phyloP scores from a whole-genome alignment of 176 grass and related monocot genomes.

The sorghum (Sorghum bicolor) region DNA sequence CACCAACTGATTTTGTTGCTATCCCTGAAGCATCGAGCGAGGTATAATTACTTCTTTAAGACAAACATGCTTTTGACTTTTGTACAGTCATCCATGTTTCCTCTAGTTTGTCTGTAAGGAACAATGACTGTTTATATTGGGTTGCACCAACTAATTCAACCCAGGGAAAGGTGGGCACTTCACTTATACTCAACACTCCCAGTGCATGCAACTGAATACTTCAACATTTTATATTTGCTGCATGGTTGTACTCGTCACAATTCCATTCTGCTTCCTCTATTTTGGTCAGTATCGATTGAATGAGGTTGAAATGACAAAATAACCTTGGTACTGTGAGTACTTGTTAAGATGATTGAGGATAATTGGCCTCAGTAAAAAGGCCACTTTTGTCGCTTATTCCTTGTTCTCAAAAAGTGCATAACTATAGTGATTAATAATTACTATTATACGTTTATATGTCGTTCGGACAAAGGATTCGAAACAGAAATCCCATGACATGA shows the following conservation, averaged over 20 bases:
- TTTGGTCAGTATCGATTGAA: slow-evolving; percentile 12
- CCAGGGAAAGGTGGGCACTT: not conserved
- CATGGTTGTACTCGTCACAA: slow-evolving; percentile 2
- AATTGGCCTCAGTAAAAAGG: slow-evolving; percentile 7
- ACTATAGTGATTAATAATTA: not conserved
- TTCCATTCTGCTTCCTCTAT: not conserved
- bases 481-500: not conserved
- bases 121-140: not conserved
- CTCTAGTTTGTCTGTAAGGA: slow-evolving; percentile 7
- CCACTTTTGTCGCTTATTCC: not conserved
- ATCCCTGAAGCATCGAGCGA: slow-evolving; percentile 61
- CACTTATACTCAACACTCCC: not conserved
- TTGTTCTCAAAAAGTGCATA: not conserved
- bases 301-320: not conserved
- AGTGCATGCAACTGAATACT: not conserved
- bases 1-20: slow-evolving; percentile 61
- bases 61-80: not conserved
- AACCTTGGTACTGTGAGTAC: not conserved
- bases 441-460: not conserved
- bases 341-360: not conserved
- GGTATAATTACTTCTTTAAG: slow-evolving; percentile 47
- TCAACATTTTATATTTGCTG: not conserved
- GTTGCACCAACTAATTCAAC: not conserved
- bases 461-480: slow-evolving; percentile 11
- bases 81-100: not conserved